Base-by-base conservation (phyloP, 805 yeast species). In the Starmerella bombi region DNA sequence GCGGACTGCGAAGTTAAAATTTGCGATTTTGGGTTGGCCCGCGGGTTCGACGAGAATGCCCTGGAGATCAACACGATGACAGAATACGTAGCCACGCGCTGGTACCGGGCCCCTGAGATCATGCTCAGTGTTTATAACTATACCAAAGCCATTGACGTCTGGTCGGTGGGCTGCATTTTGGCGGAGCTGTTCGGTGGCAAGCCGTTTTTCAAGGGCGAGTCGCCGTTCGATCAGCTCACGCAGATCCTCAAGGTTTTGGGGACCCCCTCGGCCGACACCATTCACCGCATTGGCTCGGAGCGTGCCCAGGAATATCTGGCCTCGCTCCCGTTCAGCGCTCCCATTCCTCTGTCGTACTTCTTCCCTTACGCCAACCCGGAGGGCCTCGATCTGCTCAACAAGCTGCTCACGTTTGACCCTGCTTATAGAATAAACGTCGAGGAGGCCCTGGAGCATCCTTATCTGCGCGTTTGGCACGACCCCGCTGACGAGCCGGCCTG, bases 41-140 rank as follows among this genome's bases (percentile, higher is more conserved):
- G 81, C 44, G 70, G 74, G 44, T 74, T 83, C 28, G 66, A 59
- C 19, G 47, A 48, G 53, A 72, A 44, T 65, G 65, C 56, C 6
- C 58, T 28, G 41, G 57, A 50, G 15, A 40, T 43, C 34, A 50
- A 49, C 32, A 77, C 76, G 58, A 80, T 88, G 93, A 88, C 97
- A 2, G 97, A 88, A 60, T 88, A 88, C 58, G 97, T 88, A 33
- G 97, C 97, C 8, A 88, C 97, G 3, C 67, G 97, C 50, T 88
- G 97, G 96, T 88, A 88, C 60, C 69, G 97, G 42, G 97, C 97
- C 0, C 97, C 97, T 0, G 97, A 88, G 54, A 85, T 88, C 58
- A 88, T 88, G 97, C 69, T 88, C 37, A 84, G 94, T 12, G 84
- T 86, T 53, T 88, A 85, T 48, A 83, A 80, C 54, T 88, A 88